Evolutionary conservation across 1,139 yeast species (phyloP), one percentile per base, ranked within the genome.

Genomic region (Sugiyamaella castrensis): DNA sequence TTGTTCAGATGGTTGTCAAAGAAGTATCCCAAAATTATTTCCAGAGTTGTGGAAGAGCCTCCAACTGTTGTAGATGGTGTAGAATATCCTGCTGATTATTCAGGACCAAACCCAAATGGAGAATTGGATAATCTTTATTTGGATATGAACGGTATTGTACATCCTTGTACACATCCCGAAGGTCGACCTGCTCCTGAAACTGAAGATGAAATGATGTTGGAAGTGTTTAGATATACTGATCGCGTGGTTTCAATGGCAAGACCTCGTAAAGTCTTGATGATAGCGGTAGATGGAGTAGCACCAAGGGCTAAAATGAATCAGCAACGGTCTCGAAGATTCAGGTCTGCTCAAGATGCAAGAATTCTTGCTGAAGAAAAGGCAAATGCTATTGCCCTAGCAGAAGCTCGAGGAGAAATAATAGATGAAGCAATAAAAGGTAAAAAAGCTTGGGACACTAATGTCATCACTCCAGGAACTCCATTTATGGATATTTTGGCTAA

Each of bases 241-340:
- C 75, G 96, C 47, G 96, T 91, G 8, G 71, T 91, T 50, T 81
- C 82, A 72, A 87, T 91, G 94, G 96, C 96, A 0, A 76, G 97
- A 60, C 99, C 99, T 0, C 74, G 98, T 50, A 89, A 91, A 65
- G 82, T 94, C 37, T 75, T 94, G 52, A 82, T 70, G 70, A 91
- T 94, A 68, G 98, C 99, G 4, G 89, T 94, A 55, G 99, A 94
- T 71, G 99, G 99, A 58, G 99, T 94, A 45, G 98, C 98, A 0
- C 99, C 99, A 45, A 77, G 99, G 63, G 99, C 99, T 27, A 94
- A 94, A 66, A 94, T 94, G 98, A 94, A 94, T 66, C 99, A 94
- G 69, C 99, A 94, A 69, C 82, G 99, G 69, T 86, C 98, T 1
- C 82, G 99, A 73, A 81, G 99, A 69, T 94, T 94, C 67, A 76